Evolutionary conservation across 2,329 filamentous ascomycete genomes (phyloP), one percentile per base, ranked within the genome.

Genomic region (Fusarium setosum): DNA sequence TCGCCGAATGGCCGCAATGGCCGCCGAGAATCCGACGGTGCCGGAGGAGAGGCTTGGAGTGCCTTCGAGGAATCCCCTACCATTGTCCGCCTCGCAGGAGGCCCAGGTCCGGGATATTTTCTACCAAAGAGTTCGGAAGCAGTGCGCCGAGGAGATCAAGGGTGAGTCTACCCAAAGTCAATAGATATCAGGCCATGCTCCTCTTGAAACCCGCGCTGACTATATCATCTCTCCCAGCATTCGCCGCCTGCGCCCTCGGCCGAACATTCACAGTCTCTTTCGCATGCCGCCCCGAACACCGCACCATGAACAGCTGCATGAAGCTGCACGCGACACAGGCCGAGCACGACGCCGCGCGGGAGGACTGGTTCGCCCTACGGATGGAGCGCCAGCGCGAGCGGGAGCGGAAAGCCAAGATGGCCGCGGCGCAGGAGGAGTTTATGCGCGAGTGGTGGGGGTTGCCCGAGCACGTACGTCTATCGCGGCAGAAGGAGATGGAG

Each of bases 231-330:
- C 26, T 50, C 9, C 51, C 70, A 97, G 95, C 92, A 63, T 99
- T 99, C 77, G 96, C 96, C 58, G 89, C 91, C 69, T 99, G 96
- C 84, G 94, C 94, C 52, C 85, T 90, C 48, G 90, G 91, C 75
- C 92, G 93, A 67, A 98, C 94, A 6, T 88, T 98, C 72, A 94
- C 90, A 56, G 92, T 96, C 59, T 91, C 94, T 12, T 97, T 96
- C 83, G 87, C 89, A 52, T 99, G 96, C 82, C 90, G 93, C 53
- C 80, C 85, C 47, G 86, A 94, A 74, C 91, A 94, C 73, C 89
- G 90, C 64, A 84, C 86, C 32, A 99, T 99, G 96, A 99, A 99
- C 81, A 85, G 83, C 63, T 99, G 96, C 82, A 97, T 99, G 94
- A 85, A 94, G 70, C 79, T 85, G 56, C 91, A 96, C 81, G 94